Evolutionary conservation across 371 early-diverging fungal genomes (phyloP).

Genomic region (Mortierella sp.): DNA sequence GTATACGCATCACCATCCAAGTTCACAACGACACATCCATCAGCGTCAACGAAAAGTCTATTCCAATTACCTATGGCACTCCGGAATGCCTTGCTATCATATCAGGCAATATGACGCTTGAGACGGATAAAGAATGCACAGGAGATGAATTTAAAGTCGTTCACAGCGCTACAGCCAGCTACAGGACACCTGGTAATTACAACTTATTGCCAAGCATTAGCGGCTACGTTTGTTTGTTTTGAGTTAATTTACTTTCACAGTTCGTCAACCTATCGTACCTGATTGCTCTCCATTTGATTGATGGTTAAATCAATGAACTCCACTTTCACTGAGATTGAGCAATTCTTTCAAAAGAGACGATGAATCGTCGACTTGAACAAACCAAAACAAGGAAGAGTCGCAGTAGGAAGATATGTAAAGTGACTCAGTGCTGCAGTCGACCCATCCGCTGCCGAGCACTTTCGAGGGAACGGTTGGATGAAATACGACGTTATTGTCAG

Average conservation of each 20-base stretch:
- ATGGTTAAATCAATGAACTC: background rate
- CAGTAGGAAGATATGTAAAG: constrained; percentile 1
- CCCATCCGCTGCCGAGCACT: background rate
- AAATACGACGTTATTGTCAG: constrained; percentile 9
- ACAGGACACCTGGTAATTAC: constrained; percentile 1
- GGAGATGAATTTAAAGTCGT: constrained; percentile 4
- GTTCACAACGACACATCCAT: constrained; percentile 1
- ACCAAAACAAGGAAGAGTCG: background rate
- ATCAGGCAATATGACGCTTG: background rate
- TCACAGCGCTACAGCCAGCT: background rate
- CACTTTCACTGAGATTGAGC: background rate
- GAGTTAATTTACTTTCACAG: no score
- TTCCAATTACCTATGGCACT: constrained; percentile 16
- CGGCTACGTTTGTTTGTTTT: background rate
- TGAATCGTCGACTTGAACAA: background rate
- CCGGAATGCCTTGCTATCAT: constrained; percentile 4
- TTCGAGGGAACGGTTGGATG: background rate
- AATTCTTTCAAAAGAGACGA: constrained; percentile 1
- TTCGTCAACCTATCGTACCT: background rate
- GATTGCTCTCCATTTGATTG: background rate
- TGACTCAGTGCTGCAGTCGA: background rate
- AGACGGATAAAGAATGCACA: constrained; percentile 6
- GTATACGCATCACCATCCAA: constrained; percentile 11
- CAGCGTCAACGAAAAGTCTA: background rate
- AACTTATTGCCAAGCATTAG: no score